phyloP scores from a whole-genome alignment of 2,329 filamentous ascomycete genomes.

The Alternaria sp. region DNA sequence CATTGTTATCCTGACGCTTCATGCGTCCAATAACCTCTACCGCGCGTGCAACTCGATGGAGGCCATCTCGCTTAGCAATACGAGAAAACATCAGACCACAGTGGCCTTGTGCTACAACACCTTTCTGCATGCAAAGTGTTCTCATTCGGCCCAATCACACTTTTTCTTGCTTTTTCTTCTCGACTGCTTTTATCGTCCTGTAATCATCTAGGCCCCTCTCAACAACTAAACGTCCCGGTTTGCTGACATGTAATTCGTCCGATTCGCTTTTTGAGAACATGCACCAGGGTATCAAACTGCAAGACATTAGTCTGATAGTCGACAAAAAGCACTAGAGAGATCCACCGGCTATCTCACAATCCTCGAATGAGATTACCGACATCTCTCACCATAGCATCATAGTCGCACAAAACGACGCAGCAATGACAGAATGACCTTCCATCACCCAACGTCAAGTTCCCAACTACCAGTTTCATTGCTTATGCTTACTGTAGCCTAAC shows the following conservation, averaged over 20 bases:
- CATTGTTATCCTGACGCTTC: not conserved
- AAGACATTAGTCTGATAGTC: constrained; percentile 3
- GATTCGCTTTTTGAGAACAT: constrained; percentile 5
- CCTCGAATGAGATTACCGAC: constrained; percentile 11
- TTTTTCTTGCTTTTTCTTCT: constrained; percentile 26
- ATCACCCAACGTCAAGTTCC: constrained; percentile 13
- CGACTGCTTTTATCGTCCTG: constrained; percentile 8
- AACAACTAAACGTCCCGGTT: constrained; percentile 12
- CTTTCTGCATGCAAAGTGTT: constrained; percentile 19
- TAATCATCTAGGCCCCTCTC: constrained; percentile 15
- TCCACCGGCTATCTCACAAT: constrained; percentile 8
- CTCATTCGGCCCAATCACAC: constrained; percentile 9
- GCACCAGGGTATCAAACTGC: not conserved
- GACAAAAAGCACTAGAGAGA: not conserved
- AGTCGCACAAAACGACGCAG: constrained; percentile 10
- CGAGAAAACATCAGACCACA: constrained; percentile 22
- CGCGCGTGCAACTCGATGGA: constrained; percentile 5
- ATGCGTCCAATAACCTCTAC: not conserved
- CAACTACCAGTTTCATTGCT: constrained; percentile 30
- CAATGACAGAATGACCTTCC: constrained; percentile 3
- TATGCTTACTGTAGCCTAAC: constrained; percentile 43
- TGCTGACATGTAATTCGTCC: not conserved
- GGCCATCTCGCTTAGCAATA: constrained; percentile 10
- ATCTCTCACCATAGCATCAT: not conserved
- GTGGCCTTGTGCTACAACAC: constrained; percentile 16